A percentile compares a stretch with the other conserved stretches of the same genome.
Evolutionary conservation across 1,284 basidiomycete species (phyloP).

Genomic region (Entoloma clypeatum): DNA sequence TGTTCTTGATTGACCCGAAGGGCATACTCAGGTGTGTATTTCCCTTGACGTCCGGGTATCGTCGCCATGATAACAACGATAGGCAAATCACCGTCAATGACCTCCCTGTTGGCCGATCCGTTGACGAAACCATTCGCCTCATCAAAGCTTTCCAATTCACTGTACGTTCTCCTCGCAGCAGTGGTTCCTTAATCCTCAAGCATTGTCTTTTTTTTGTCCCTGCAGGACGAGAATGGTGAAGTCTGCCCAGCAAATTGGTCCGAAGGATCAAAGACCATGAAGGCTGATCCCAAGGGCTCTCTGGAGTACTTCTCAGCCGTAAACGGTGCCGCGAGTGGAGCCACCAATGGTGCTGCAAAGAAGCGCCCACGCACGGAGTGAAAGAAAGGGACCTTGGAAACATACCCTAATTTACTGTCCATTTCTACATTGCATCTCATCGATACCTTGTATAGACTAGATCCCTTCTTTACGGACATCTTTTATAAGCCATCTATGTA

Average conservation of each 20-base stretch:
- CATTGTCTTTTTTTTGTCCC: neutral
- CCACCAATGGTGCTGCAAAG: slow-evolving; percentile 25
- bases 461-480: neutral
- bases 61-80: neutral
- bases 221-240: slow-evolving; percentile 84
- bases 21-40: slow-evolving; percentile 61
- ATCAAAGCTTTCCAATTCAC: slow-evolving; percentile 90
- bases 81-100: slow-evolving; percentile 88
- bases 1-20: slow-evolving; percentile 89
- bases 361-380: slow-evolving; percentile 30
- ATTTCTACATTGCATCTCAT: neutral
- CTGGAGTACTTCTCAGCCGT: slow-evolving; percentile 68
- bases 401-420: neutral
- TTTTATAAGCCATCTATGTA: too few relatives aligned
- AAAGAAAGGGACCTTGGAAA: too few relatives aligned
- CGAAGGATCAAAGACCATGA: slow-evolving; percentile 73
- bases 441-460: neutral
- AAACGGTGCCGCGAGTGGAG: slow-evolving; percentile 20
- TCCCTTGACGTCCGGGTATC: neutral
- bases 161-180: slow-evolving; percentile 42
- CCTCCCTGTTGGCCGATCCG: slow-evolving; percentile 85
- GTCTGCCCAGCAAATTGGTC: slow-evolving; percentile 90
- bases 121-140: slow-evolving; percentile 85
- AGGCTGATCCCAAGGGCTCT: slow-evolving; percentile 68
- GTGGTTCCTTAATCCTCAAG: neutral